These are phyloP conservation scores for Paecilomyces fulvus DNA, from an alignment of 2,329 filamentous ascomycete species.

Conservation along the genomic window DNA sequence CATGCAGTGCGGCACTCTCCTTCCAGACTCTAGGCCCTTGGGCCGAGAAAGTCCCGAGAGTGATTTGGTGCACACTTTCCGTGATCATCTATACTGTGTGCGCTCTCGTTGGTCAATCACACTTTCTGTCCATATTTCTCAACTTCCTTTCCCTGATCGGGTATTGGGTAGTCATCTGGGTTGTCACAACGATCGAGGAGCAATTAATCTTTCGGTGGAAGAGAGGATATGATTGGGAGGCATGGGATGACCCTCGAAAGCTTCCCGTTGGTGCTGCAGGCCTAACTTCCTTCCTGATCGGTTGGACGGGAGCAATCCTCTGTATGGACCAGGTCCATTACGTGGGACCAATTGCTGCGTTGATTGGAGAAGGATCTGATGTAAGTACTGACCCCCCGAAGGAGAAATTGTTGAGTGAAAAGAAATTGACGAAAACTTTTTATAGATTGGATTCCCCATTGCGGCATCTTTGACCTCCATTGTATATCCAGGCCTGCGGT, in stretches of 20 bases:
- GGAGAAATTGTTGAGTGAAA: neutral
- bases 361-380: slow-evolving; percentile 12
- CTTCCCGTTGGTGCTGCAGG: slow-evolving; percentile 32
- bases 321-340: slow-evolving; percentile 25
- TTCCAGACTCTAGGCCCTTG: slow-evolving; percentile 27
- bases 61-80: slow-evolving; percentile 15
- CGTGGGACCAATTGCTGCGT: slow-evolving; percentile 21
- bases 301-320: slow-evolving; percentile 21
- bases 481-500: neutral
- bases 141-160: slow-evolving; percentile 33
- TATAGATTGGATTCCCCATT: neutral
- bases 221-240: slow-evolving; percentile 23
- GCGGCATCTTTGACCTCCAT: neutral
- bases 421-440: neutral
- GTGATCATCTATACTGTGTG: slow-evolving; percentile 8
- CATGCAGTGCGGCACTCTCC: slow-evolving; percentile 27
- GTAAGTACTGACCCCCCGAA: neutral
- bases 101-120: slow-evolving; percentile 26
- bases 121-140: slow-evolving; percentile 29
- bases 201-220: slow-evolving; percentile 32
- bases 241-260: slow-evolving; percentile 22
- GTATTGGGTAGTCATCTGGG: slow-evolving; percentile 31
- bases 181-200: slow-evolving; percentile 29
- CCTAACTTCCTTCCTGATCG: slow-evolving; percentile 17
- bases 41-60: slow-evolving; percentile 25